A percentile compares a stretch with the other conserved stretches of the same genome.
phyloP scores from a whole-genome alignment of 2,329 filamentous ascomycete genomes.

The Ceratocystis albifundus region DNA sequence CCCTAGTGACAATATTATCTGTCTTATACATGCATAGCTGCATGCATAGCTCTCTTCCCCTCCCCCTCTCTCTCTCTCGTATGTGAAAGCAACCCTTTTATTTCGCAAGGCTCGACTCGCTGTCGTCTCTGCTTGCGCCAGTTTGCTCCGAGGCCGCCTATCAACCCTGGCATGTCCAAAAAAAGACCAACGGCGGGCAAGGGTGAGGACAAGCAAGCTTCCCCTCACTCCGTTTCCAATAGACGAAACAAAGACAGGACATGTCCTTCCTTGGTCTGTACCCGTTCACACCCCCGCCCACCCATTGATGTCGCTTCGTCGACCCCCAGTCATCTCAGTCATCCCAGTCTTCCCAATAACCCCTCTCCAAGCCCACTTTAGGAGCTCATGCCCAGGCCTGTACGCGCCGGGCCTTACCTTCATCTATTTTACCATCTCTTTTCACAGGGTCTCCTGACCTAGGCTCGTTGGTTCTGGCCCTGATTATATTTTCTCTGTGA shows the following conservation, averaged over 20 bases:
- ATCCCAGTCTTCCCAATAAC: slow-evolving; percentile 1
- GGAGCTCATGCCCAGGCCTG: slow-evolving; percentile 6
- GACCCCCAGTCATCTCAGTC: background rate
- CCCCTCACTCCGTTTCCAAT: background rate
- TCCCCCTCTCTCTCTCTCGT: too few relatives aligned
- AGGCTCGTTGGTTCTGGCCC: background rate
- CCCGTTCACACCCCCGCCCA: background rate
- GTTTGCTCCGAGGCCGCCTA: background rate
- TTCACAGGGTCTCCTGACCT: background rate
- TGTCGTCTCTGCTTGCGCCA: background rate
- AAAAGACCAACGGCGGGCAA: too few relatives aligned
- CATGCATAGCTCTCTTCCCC: slow-evolving; percentile 6
- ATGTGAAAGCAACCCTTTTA: background rate
- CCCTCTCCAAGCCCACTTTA: slow-evolving; percentile 1
- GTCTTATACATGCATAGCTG: background rate
- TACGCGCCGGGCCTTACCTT: slow-evolving; percentile 4
- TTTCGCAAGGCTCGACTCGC: background rate
- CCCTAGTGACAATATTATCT: background rate
- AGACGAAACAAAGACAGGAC: too few relatives aligned
- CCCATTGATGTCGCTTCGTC: background rate
- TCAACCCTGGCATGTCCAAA: background rate
- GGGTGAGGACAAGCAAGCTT: background rate
- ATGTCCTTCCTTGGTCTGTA: background rate
- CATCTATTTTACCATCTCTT: background rate
- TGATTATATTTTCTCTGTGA: background rate